Conservation (phyloP, 2,329 filamentous ascomycete species). For the Phaeoacremonium minimum region DNA sequence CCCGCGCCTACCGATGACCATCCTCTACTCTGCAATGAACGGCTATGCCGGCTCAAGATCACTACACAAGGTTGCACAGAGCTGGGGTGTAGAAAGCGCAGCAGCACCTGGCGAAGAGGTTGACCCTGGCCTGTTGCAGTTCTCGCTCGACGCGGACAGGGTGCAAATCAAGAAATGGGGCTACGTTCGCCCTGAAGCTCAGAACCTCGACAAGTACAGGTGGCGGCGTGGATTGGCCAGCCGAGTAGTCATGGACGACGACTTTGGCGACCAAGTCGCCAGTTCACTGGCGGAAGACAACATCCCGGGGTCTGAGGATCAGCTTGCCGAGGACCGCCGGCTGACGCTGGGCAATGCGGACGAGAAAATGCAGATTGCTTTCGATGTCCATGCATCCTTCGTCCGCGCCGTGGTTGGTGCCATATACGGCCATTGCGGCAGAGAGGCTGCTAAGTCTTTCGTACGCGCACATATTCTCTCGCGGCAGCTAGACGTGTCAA, state of each 20-base stretch:
- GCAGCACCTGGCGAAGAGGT: constrained; percentile 85
- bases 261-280: constrained; percentile 67
- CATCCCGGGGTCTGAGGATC: constrained; percentile 11
- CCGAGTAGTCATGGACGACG: constrained; percentile 75
- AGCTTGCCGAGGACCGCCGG: constrained; percentile 4
- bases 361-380: constrained; percentile 18
- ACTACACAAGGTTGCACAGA: constrained; percentile 66
- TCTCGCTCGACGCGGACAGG: constrained; percentile 47
- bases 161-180: constrained; percentile 44
- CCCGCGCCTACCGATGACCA: constrained; percentile 83
- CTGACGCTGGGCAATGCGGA: constrained; percentile 16
- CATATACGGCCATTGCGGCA: constrained; percentile 80
- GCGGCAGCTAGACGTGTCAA: constrained; percentile 69
- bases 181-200: constrained; percentile 46
- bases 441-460: constrained; percentile 75
- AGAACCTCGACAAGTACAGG: constrained; percentile 38
- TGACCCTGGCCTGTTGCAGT: constrained; percentile 86
- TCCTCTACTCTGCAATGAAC: constrained; percentile 80
- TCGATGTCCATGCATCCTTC: constrained; percentile 55
- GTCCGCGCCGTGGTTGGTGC: constrained; percentile 81
- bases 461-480: constrained; percentile 79
- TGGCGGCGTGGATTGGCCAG: constrained; percentile 70
- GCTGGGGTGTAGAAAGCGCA: constrained; percentile 92
- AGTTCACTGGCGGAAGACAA: constrained; percentile 9
- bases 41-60: constrained; percentile 77